A percentile compares a stretch with the other conserved stretches of the same genome.
These are phyloP conservation scores for Ophiostoma sp. DNA, from an alignment of 2,329 filamentous ascomycete species.

Conservation along the genomic window DNA sequence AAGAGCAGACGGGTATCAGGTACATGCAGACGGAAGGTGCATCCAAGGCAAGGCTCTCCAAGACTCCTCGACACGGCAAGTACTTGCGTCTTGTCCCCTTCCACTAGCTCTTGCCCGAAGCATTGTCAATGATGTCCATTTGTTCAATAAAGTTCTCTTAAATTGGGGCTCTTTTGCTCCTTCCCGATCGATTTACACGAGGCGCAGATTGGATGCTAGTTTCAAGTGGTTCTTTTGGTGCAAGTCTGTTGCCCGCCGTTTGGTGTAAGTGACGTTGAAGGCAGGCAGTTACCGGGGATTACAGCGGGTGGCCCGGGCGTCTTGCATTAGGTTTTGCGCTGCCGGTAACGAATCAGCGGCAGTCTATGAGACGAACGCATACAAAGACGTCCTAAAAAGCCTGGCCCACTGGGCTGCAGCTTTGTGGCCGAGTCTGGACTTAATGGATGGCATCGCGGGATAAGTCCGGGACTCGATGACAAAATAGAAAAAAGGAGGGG, in stretches of 20 bases:
- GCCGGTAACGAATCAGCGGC: conserved; percentile 15
- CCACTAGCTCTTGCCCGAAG: too few relatives aligned
- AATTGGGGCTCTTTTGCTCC: neutral
- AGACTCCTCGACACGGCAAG: neutral
- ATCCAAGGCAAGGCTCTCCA: neutral
- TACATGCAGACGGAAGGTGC: neutral
- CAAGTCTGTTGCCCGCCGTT: neutral
- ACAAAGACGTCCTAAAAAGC: neutral
- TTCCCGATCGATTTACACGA: neutral
- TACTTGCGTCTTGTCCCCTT: neutral
- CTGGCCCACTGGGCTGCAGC: conserved; percentile 10
- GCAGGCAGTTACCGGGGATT: neutral
- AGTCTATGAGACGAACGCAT: neutral
- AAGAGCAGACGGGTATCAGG: neutral
- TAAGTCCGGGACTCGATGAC: neutral
- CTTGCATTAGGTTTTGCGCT: conserved; percentile 12
- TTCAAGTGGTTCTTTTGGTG: neutral
- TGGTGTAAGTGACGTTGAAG: neutral
- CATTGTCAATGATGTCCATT: neutral
- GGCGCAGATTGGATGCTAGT: neutral
- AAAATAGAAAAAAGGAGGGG: neutral
- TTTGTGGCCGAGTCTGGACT: neutral
- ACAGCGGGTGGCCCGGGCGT: conserved; percentile 16
- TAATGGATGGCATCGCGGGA: neutral
- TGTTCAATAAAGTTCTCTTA: neutral